phyloP scores from a whole-genome alignment of 768 basidiomycete genomes.

The Calocybe cyanea region DNA sequence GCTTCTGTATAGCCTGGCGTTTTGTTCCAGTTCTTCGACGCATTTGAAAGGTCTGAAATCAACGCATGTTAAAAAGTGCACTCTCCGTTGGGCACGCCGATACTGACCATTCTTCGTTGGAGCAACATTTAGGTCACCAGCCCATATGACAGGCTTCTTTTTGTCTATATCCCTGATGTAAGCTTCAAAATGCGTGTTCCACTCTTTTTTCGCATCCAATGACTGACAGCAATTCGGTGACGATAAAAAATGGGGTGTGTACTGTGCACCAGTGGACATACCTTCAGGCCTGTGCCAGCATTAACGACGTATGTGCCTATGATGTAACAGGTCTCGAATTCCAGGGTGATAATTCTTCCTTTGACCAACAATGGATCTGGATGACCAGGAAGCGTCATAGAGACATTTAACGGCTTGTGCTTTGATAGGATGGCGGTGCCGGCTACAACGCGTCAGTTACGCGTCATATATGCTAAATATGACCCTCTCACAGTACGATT shows the following conservation, averaged over 20 bases:
- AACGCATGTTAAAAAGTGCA: background rate
- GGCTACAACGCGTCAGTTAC: constrained; percentile 36
- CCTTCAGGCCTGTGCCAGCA: constrained; percentile 76
- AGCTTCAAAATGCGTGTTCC: constrained; percentile 73
- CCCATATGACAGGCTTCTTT: constrained; percentile 85
- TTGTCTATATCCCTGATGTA: constrained; percentile 72
- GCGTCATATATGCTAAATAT: background rate
- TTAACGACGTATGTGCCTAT: constrained; percentile 85
- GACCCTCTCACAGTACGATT: constrained; percentile 68
- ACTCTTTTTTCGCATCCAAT: constrained; percentile 68
- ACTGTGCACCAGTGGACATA: constrained; percentile 18
- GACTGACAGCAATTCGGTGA: constrained; percentile 50
- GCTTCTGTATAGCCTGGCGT: constrained; percentile 80
- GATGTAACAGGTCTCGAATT: constrained; percentile 66
- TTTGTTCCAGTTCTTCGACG: constrained; percentile 83
- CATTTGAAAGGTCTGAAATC: constrained; percentile 58
- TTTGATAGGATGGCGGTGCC: constrained; percentile 84
- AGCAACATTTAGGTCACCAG: constrained; percentile 84
- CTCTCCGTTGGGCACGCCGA: background rate
- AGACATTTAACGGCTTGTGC: constrained; percentile 61
- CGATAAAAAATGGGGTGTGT: background rate
- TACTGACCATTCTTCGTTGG: constrained; percentile 64
- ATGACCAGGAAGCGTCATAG: constrained; percentile 70
- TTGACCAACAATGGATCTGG: constrained; percentile 61
- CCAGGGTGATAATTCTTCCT: constrained; percentile 79